A percentile compares a stretch with the other conserved stretches of the same genome.
phyloP scores from a whole-genome alignment of 2,329 filamentous ascomycete genomes.

The Mariannaea sp. region DNA sequence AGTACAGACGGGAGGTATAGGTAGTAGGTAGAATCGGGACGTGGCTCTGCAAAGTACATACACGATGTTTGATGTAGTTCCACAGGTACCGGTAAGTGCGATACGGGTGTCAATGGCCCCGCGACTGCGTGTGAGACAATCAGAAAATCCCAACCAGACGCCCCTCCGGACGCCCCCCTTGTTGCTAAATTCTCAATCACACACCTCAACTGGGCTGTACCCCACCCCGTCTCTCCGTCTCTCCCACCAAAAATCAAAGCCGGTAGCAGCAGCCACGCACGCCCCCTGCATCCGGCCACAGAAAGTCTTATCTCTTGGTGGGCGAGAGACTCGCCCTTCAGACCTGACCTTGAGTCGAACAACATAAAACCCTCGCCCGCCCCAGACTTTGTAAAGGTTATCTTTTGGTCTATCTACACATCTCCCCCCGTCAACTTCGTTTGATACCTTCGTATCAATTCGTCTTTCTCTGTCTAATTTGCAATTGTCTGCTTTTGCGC shows the following conservation, averaged over 20 bases:
- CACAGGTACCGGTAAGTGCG: no score
- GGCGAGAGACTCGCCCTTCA: constrained; percentile 24
- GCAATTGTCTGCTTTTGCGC: constrained; percentile 9
- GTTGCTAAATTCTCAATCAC: constrained; percentile 31
- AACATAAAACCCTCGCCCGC: constrained; percentile 38
- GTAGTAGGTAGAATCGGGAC: no score
- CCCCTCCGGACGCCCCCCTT: constrained; percentile 14
- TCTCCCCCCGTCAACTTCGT: constrained; percentile 19
- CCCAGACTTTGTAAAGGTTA: constrained; percentile 22
- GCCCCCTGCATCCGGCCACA: constrained; percentile 38
- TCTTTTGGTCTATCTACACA: constrained; percentile 34
- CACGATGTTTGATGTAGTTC: no score
- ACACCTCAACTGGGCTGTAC: constrained; percentile 17
- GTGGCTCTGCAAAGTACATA: constrained; percentile 6
- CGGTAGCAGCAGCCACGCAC: constrained; percentile 37
- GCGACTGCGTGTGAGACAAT: constrained; percentile 19
- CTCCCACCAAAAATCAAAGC: constrained; percentile 27
- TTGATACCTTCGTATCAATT: constrained; percentile 33
- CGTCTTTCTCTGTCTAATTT: constrained; percentile 6
- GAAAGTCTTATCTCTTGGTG: constrained; percentile 36
- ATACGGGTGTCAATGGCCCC: constrained; percentile 15
- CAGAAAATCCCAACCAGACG: constrained; percentile 10
- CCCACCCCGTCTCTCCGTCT: constrained; percentile 20
- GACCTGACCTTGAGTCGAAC: constrained; percentile 27
- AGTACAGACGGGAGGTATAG: no score